Conservation (phyloP, 2,329 filamentous ascomycete genomes). For the Colletotrichum caudatum region DNA sequence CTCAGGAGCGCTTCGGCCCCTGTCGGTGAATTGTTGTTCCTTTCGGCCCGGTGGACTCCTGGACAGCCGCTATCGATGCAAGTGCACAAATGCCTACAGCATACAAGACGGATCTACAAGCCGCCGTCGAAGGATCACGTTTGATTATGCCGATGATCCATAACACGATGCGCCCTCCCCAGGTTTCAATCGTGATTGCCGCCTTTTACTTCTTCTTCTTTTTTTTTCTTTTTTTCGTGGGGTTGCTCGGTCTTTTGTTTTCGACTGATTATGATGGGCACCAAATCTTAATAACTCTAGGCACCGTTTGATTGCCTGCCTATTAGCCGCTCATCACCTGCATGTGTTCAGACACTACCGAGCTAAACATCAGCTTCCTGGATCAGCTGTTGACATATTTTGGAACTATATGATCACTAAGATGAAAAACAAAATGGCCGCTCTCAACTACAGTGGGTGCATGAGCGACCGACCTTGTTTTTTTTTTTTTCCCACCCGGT, state of each 20-base stretch:
- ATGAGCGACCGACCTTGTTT: too few species aligned
- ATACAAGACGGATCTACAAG: background rate
- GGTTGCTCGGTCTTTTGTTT: background rate
- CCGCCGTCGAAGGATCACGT: background rate
- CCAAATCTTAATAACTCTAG: too few species aligned
- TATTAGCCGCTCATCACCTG: background rate
- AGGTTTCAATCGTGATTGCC: background rate
- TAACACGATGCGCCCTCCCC: background rate
- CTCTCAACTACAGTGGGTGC: too few species aligned
- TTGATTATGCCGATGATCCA: background rate
- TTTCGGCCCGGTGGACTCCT: background rate
- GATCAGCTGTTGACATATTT: background rate
- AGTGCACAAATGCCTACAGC: background rate
- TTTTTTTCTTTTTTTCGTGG: background rate
- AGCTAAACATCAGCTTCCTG: background rate
- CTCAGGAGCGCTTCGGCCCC: too few species aligned
- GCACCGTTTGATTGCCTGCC: background rate
- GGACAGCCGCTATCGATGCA: slow-evolving; percentile 2
- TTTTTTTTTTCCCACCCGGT: too few species aligned
- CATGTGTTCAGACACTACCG: background rate
- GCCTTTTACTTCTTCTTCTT: background rate
- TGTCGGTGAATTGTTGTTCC: background rate
- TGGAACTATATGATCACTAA: too few species aligned
- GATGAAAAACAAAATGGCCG: too few species aligned
- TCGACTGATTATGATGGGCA: background rate